Evolutionary conservation across 2,329 filamentous ascomycete genomes (phyloP), one percentile per base, ranked within the genome.

Genomic region (Cercospora berteroae): DNA sequence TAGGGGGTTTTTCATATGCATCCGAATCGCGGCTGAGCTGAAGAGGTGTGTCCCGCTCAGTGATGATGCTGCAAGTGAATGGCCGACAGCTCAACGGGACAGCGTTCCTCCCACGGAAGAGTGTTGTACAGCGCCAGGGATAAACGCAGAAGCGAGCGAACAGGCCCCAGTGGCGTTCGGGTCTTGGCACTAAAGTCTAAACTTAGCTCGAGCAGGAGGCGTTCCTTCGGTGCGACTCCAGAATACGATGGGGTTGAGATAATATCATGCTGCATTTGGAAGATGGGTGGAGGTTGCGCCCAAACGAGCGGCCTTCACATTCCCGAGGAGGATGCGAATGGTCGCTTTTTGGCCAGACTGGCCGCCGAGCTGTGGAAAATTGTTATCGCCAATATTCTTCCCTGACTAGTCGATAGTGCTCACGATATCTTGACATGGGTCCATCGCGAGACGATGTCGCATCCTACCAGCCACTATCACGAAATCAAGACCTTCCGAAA

Each of bases 161-260:
- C 29, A 13, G 16, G 31, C n/a, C 27, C 13, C 16, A 12, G 27
- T 33, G 27, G 55, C 48, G 48, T 52, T 52, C 23, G 48, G 20
- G 23, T 52, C 60, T 44, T 39, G 50, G 62, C 48, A 4, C 6
- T 0, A 25, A 25, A 25, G 23, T 27, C 39, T 60, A 58, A 50
- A 57, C 65, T 58, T 58, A 58, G 60, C 56, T 58, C 23, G 48
- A 59, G 39, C 59, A 57, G 18, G 18, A 60, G 67, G 67, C 64
- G 44, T 27, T 60, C 23, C 67, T 62, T 66, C 63, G 67, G 63
- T 69, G 64, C 60, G 44, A 69, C 64, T 55, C 20, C 39, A 66
- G 57, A 65, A 52, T 62, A 65, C 62, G 58, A 42, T 36, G 31
- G 36, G 20, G 64, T 65, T 60, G 42, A 57, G 64, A 56, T n/a